A percentile compares a stretch with the other conserved stretches of the same genome.
Conservation (phyloP, 176 grass and related monocot species). For the Elymus sibiricus region DNA sequence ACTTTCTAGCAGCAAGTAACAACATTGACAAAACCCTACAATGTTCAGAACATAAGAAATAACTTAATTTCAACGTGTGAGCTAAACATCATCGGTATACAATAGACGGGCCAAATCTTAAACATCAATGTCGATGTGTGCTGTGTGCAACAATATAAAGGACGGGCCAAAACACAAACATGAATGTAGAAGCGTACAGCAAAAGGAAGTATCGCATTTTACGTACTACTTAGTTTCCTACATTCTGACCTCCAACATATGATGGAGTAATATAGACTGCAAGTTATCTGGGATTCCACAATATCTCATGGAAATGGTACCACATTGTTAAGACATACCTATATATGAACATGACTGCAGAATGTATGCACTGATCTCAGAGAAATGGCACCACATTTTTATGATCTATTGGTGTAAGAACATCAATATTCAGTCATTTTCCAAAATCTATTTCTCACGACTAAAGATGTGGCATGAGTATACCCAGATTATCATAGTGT, state of each 20-base stretch:
- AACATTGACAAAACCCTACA: not conserved
- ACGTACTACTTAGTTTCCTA: not conserved
- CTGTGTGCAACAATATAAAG: not conserved
- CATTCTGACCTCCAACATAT: not conserved
- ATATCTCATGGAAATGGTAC: not conserved
- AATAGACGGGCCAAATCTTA: not conserved
- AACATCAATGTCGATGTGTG: not conserved
- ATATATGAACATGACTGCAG: not conserved
- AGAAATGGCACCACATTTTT: not conserved
- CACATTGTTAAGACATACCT: not conserved
- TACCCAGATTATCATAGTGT: not conserved
- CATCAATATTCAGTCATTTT: not conserved
- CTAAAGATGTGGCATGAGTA: not conserved
- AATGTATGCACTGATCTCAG: not conserved
- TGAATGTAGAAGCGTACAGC: not conserved
- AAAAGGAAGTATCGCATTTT: not conserved
- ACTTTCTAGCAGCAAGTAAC: not conserved
- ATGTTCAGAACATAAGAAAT: not conserved
- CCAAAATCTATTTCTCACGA: not conserved
- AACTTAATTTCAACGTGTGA: not conserved
- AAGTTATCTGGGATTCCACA: not conserved
- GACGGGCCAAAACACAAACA: not conserved
- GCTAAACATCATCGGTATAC: not conserved
- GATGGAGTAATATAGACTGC: not conserved
- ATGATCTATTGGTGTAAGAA: not conserved